These are phyloP conservation scores for Aegilops umbellulata DNA, from an alignment of 176 grass and related monocot species.

Conservation along the genomic window DNA sequence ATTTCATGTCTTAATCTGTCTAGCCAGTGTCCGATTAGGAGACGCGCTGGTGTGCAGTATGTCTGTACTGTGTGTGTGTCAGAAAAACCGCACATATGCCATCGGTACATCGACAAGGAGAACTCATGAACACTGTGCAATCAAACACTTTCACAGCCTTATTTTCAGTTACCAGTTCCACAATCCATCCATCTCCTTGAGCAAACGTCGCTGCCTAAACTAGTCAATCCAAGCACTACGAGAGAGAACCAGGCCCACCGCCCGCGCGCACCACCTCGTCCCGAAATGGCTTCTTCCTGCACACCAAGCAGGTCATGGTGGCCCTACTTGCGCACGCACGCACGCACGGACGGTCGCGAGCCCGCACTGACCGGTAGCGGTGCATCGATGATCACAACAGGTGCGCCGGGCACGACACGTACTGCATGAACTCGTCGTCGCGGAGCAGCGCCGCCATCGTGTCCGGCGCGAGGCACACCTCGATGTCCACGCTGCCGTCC, in stretches of 20 bases:
- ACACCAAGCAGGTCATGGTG: neutral
- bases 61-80: no score
- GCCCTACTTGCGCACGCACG: conserved; percentile 5
- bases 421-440: conserved; percentile 89
- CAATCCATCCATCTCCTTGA: neutral
- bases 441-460: conserved; percentile 88
- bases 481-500: conserved; percentile 76
- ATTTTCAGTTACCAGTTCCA: neutral
- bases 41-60: no score
- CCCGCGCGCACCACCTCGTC: neutral
- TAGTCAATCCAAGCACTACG: conserved; percentile 10
- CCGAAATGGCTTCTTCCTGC: neutral
- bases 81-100: no score
- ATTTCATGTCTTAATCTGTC: no score
- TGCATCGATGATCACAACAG: conserved; percentile 24
- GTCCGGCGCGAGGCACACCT: conserved; percentile 88
- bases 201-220: neutral
- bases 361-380: no score
- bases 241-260: neutral
- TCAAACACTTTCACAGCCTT: conserved; percentile 4
- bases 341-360: neutral
- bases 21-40: no score
- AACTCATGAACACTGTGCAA: neutral
- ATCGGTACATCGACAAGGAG: neutral
- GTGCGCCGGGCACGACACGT: conserved; percentile 57